Conservation (phyloP, 2,329 filamentous ascomycete species). For the Fusarium torreyae region DNA sequence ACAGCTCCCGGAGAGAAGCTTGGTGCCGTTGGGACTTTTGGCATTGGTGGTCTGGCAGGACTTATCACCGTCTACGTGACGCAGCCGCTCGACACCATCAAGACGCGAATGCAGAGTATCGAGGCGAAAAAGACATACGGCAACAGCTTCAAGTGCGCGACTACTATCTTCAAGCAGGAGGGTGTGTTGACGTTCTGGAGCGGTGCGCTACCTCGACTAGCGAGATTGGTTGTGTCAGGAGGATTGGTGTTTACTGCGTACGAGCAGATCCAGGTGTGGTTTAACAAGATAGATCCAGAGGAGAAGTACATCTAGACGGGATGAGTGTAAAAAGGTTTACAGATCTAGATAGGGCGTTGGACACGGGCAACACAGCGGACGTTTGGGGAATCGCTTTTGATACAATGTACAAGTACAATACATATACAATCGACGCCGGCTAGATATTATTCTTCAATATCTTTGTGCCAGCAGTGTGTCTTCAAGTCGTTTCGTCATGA, state of each 20-base stretch:
- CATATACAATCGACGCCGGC: slow-evolving; percentile 44
- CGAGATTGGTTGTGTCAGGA: slow-evolving; percentile 88
- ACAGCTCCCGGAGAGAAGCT: slow-evolving; percentile 96
- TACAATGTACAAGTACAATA: slow-evolving; percentile 49
- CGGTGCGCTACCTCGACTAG: slow-evolving; percentile 88
- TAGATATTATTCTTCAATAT: slow-evolving; percentile 39
- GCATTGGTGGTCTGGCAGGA: slow-evolving; percentile 89
- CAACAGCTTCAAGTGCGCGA: slow-evolving; percentile 88
- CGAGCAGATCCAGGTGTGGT: slow-evolving; percentile 86
- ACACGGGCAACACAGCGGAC: slow-evolving; percentile 17
- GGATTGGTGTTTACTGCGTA: slow-evolving; percentile 99
- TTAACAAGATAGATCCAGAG: slow-evolving; percentile 86
- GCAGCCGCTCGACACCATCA: slow-evolving; percentile 89
- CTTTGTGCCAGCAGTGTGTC: slow-evolving; percentile 26
- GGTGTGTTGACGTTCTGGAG: slow-evolving; percentile 94
- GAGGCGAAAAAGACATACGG: slow-evolving; percentile 86
- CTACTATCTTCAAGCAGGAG: slow-evolving; percentile 88
- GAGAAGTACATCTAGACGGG: slow-evolving; percentile 79
- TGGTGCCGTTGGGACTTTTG: slow-evolving; percentile 88
- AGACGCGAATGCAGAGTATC: slow-evolving; percentile 98
- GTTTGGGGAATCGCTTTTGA: slow-evolving; percentile 42
- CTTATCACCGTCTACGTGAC: slow-evolving; percentile 89
- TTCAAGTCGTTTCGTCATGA: slow-evolving; percentile 19
- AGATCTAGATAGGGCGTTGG: slow-evolving; percentile 30
- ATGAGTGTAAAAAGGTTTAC: not conserved